Evolutionary conservation across 2,329 filamentous ascomycete genomes (phyloP), one percentile per base, ranked within the genome.

Genomic region (Fusarium musae): DNA sequence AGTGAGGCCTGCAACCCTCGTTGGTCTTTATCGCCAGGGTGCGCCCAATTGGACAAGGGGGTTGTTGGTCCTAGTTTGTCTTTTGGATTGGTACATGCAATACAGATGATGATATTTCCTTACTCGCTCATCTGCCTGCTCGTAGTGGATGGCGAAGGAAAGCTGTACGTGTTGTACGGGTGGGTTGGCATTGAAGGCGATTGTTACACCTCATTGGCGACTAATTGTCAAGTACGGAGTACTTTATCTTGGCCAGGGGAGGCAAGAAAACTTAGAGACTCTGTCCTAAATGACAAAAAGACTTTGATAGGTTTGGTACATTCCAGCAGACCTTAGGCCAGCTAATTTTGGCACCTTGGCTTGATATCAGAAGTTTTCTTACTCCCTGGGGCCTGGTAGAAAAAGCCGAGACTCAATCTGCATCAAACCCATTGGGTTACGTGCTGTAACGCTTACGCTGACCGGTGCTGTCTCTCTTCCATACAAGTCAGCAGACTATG

Each of bases 341-440:
- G 19, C 26, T 47, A n/a, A 30, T 47, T n/a, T 47, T 47, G 44
- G 19, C 44, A 47, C 26, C 19, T 30, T 21, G 44, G 26, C 44
- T 47, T 47, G 26, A 32, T 16, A 9, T n/a, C 44, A 16, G 26
- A 30, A n/a, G 44, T 16, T 47, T n/a, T 16, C 19, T 47, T 30
- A 30, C 19, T 47, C 19, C 26, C 44, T 9, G 26, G 26, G 26
- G 19, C 44, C 26, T 47, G 19, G 49, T 59, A 46, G 30, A 60
- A 57, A 52, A 59, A 60, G 37, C 58, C 66, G 62, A 59, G 65
- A 49, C 44, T 53, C 52, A 40, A 32, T 47, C 47, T 42, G 28
- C 40, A 63, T 17, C 56, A 32, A 59, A 30, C 30, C 39, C 59
- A 59, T 60, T 64, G 67, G 61, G 34, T 72, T 74, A 74, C 67